phyloP scores from a whole-genome alignment of 805 yeast species.

The Lipomyces kockii region DNA sequence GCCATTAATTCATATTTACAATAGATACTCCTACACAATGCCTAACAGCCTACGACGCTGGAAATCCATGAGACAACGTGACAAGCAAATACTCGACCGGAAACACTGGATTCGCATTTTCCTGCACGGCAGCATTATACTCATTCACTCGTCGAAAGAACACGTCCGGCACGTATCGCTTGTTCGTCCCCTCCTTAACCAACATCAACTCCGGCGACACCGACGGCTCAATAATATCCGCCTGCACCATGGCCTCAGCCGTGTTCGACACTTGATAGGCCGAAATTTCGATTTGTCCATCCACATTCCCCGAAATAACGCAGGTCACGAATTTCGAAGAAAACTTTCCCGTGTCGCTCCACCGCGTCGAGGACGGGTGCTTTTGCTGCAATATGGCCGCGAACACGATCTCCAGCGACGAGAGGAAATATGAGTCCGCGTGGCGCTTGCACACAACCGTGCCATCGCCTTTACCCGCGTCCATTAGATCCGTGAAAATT shows the following conservation, averaged over 20 bases:
- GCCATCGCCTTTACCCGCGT: slow-evolving; percentile 85
- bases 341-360: slow-evolving; percentile 65
- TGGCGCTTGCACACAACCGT: slow-evolving; percentile 91
- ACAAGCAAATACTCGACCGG: slow-evolving; percentile 91
- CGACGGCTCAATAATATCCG: slow-evolving; percentile 83
- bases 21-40: background rate
- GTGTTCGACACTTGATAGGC: slow-evolving; percentile 87
- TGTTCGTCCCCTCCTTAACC: slow-evolving; percentile 71
- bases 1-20: background rate
- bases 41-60: slow-evolving; percentile 43
- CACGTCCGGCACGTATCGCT: slow-evolving; percentile 92
- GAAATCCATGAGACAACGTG: slow-evolving; percentile 91
- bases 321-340: slow-evolving; percentile 94
- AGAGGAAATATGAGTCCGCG: slow-evolving; percentile 83
- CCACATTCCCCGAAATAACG: slow-evolving; percentile 84
- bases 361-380: slow-evolving; percentile 66
- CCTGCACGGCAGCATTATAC: slow-evolving; percentile 84
- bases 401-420: slow-evolving; percentile 83
- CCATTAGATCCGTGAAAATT: slow-evolving; percentile 86
- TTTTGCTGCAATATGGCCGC: slow-evolving; percentile 77
- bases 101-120: slow-evolving; percentile 86
- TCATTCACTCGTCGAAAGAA: slow-evolving; percentile 84
- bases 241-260: slow-evolving; percentile 86
- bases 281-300: slow-evolving; percentile 87
- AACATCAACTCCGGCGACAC: slow-evolving; percentile 88